These are phyloP conservation scores for Colletotrichum sidae DNA, from an alignment of 2,329 filamentous ascomycete genomes.

Conservation along the genomic window DNA sequence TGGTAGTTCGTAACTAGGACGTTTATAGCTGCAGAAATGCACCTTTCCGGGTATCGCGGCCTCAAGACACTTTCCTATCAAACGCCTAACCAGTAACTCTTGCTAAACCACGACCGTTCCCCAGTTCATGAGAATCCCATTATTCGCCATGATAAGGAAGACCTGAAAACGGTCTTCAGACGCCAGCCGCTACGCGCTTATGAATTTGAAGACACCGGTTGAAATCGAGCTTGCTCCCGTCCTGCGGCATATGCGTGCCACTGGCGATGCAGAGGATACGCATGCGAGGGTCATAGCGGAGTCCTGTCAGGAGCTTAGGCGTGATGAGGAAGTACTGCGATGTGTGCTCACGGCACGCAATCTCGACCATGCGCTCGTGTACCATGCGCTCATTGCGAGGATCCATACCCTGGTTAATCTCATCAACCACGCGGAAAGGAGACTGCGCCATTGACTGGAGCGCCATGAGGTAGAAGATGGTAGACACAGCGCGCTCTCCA, in stretches of 20 bases:
- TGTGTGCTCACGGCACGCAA: slow-evolving; percentile 87
- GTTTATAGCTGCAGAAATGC: no score
- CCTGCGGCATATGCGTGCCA: slow-evolving; percentile 77
- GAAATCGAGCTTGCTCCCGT: slow-evolving; percentile 65
- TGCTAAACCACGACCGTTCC: no score
- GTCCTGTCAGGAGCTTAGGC: slow-evolving; percentile 87
- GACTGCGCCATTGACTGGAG: slow-evolving; percentile 93
- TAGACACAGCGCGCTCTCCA: slow-evolving; percentile 94
- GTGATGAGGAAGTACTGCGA: slow-evolving; percentile 96
- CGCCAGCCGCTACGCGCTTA: slow-evolving; percentile 50
- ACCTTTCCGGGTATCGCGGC: slow-evolving; percentile 1
- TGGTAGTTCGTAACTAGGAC: no score
- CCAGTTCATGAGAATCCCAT: neutral
- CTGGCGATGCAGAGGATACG: slow-evolving; percentile 93
- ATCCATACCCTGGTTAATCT: slow-evolving; percentile 99
- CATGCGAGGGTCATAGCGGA: slow-evolving; percentile 92
- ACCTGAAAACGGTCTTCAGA: slow-evolving; percentile 25
- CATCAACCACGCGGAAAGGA: slow-evolving; percentile 97
- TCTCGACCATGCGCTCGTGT: slow-evolving; percentile 97
- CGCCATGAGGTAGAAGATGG: slow-evolving; percentile 99
- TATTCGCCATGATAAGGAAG: neutral
- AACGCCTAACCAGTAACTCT: neutral
- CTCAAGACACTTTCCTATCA: slow-evolving; percentile 7
- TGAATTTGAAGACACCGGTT: slow-evolving; percentile 57
- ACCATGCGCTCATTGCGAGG: slow-evolving; percentile 98